A percentile compares a stretch with the other conserved stretches of the same genome.
These are phyloP conservation scores for Xylariales sp. DNA, from an alignment of 2,329 filamentous ascomycete species.

Conservation along the genomic window DNA sequence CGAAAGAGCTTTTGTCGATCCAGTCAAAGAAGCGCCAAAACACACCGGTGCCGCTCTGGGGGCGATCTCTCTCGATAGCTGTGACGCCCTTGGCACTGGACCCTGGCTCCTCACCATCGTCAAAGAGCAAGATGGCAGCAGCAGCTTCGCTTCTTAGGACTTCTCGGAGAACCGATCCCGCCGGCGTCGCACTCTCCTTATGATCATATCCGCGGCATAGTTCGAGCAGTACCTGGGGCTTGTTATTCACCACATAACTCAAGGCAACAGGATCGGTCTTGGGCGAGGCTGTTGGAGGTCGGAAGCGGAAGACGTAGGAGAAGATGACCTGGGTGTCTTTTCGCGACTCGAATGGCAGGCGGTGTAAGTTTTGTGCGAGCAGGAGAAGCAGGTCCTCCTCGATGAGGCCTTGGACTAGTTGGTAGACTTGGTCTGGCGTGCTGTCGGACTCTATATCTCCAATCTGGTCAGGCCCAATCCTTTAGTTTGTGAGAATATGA, in stretches of 20 bases:
- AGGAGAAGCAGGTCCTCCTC: constrained; percentile 85
- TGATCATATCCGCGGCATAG: constrained; percentile 87
- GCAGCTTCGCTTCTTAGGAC: constrained; percentile 86
- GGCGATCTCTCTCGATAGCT: constrained; percentile 70
- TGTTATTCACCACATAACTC: constrained; percentile 80
- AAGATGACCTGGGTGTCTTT: constrained; percentile 96
- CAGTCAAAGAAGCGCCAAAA: constrained; percentile 98
- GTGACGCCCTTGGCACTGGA: constrained; percentile 72
- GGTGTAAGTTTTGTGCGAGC: constrained; percentile 76
- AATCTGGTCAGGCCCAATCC: not conserved
- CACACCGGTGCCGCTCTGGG: constrained; percentile 75
- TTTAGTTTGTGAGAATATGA: too few species aligned
- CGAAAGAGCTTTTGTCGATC: constrained; percentile 95
- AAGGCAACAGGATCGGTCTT: constrained; percentile 78
- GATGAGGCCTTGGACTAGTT: constrained; percentile 79
- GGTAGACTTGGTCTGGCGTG: constrained; percentile 81
- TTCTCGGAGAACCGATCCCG: constrained; percentile 84
- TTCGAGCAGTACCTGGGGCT: constrained; percentile 82
- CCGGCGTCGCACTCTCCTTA: constrained; percentile 86
- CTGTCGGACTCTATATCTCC: constrained; percentile 70
- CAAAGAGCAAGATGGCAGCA: constrained; percentile 86
- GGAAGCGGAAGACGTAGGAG: constrained; percentile 90
- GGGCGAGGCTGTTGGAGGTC: constrained; percentile 61
- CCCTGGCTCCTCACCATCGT: constrained; percentile 70
- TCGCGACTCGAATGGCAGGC: constrained; percentile 89